phyloP scores from a whole-genome alignment of 257 asterid species.

The Vinca minor region DNA sequence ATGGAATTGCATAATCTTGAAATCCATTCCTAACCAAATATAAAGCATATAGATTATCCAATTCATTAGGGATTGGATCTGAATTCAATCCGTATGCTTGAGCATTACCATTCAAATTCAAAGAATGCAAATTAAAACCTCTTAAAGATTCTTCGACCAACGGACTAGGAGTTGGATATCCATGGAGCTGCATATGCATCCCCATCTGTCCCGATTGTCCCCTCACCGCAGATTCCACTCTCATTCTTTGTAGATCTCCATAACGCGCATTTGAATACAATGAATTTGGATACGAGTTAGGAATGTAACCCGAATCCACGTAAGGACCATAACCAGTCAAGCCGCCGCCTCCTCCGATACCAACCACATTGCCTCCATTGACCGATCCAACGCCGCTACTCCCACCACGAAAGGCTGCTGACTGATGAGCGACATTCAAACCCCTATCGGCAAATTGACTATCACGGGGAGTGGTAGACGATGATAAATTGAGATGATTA shows the following conservation, averaged over 20 bases:
- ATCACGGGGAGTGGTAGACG: background rate
- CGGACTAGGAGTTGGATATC: background rate
- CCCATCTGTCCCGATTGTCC: conserved; percentile 28
- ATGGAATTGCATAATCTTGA: too few species aligned
- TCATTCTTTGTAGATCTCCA: conserved; percentile 23
- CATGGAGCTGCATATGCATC: conserved; percentile 5
- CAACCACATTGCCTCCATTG: background rate
- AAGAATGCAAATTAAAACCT: background rate
- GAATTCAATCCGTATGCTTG: background rate
- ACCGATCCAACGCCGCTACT: background rate
- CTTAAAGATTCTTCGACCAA: background rate
- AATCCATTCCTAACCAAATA: background rate
- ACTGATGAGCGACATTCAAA: too few species aligned
- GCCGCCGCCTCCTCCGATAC: too few species aligned
- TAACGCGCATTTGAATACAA: background rate
- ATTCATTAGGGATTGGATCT: background rate
- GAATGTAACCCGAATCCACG: background rate
- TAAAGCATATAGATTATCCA: background rate
- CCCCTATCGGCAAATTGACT: too few species aligned
- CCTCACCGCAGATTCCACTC: conserved; percentile 33
- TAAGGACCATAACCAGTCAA: background rate
- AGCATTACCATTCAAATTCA: too few species aligned
- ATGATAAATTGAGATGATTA: conserved; percentile 17
- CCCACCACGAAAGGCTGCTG: too few species aligned
- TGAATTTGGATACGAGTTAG: conserved; percentile 8